Base-by-base conservation (phyloP, 2,329 filamentous ascomycete genomes). In the Sclerotinia minor region DNA sequence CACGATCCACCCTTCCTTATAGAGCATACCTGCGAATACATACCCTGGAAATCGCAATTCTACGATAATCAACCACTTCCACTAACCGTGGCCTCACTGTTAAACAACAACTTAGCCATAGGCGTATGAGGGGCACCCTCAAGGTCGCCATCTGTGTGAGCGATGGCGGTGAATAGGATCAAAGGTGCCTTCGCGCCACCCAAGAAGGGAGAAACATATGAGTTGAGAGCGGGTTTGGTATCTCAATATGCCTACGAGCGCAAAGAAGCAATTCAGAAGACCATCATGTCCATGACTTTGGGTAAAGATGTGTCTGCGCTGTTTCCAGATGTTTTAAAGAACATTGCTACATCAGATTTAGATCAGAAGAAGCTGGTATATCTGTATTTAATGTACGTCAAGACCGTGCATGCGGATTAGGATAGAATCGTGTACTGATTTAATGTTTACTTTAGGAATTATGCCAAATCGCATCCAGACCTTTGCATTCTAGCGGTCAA, bases 291-390 rank as follows among this genome's bases (percentile, higher is more conserved):
- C 78, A 99, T 99, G 95, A 99, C 95, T 1, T 80, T 99, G 75
- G 95, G 95, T 79, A 99, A 99, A 81, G 95, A 99, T 81, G 95
- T 99, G 69, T 99, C 95, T 65, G 92, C 94, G 67, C 83, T 99
- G 72, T 99, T 99, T 79, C 95, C 95, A 2, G 95, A 99, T 78
- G 95, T 99, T 45, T 83, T 99, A 72, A 99, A 99, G 85, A 99
- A 99, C 78, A 99, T 99, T 80, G 95, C 95, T 68, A 99, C 95
- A 1, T 84, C 81, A 57, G 95, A 99, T 77, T 82, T 99, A 71
- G 95, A 99, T 79, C 95, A 99, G 83, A 99, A 99, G 87, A 99
- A 99, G 84, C 90, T 99, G 73, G 95, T 99, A 24, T 99, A 99
- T 78, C 84, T 99, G 59, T 99, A 99, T 78, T 83, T 99, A 70